These are phyloP conservation scores for Dendryphion nanum DNA, from an alignment of 2,329 filamentous ascomycete genomes.

Conservation along the genomic window DNA sequence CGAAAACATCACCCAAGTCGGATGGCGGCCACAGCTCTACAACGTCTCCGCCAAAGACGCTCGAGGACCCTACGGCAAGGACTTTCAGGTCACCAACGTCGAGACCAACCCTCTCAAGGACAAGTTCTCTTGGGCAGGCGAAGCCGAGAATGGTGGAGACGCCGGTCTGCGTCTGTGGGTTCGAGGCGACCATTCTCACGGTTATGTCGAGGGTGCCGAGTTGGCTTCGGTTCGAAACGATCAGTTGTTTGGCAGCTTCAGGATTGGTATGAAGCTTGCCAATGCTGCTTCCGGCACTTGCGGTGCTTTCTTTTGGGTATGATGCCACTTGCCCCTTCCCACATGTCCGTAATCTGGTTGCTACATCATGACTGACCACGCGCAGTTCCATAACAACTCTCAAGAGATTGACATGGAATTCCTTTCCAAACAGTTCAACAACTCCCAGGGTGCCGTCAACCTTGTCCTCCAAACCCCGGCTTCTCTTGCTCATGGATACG, in stretches of 20 bases:
- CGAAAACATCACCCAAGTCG: constrained; percentile 43
- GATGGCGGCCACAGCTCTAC: constrained; percentile 69
- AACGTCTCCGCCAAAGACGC: constrained; percentile 59
- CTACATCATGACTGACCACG: constrained; percentile 8
- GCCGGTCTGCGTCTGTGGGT: constrained; percentile 40
- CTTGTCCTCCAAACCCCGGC: constrained; percentile 70
- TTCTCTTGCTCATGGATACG: constrained; percentile 59
- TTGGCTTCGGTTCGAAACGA: constrained; percentile 61
- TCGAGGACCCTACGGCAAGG: constrained; percentile 65
- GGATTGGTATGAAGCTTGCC: constrained; percentile 65
- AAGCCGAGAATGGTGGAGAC: constrained; percentile 45
- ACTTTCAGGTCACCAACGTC: constrained; percentile 59
- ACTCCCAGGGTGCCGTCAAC: constrained; percentile 61
- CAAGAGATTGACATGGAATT: constrained; percentile 83
- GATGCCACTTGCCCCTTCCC: no score
- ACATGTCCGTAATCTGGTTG: no score
- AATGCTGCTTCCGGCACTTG: constrained; percentile 62
- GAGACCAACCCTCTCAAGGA: constrained; percentile 51
- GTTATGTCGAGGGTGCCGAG: constrained; percentile 62
- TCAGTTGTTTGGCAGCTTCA: constrained; percentile 68
- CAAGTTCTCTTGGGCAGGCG: constrained; percentile 44
- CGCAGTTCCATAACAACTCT: constrained; percentile 72
- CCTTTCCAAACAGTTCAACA: constrained; percentile 64
- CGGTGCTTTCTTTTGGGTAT: constrained; percentile 76
- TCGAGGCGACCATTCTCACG: constrained; percentile 38